Evolutionary conservation across 2,329 filamentous ascomycete genomes (phyloP), one percentile per base, ranked within the genome.

Genomic region (Verticillium zaregamsianum): DNA sequence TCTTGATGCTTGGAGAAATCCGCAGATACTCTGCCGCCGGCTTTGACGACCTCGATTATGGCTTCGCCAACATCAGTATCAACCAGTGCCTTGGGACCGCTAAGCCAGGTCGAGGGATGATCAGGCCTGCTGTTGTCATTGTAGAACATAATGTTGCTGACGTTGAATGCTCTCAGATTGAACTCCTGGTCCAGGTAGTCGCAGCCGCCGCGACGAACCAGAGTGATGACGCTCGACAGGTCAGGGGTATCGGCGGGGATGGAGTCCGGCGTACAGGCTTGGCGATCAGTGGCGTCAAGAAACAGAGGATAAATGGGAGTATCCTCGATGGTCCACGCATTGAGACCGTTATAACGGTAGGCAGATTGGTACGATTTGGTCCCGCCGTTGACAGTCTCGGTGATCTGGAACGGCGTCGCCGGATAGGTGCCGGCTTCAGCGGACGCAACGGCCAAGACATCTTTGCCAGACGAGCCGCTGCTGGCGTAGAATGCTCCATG

Each of bases 61-160:
- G 66, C 65, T 32, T 58, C 61, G 0, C 66, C 66, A 28, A 65
- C 59, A n/a, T 14, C 31, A 5, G 23, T 5, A 28, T 37, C 25
- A 14, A 58, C 40, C 6, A 58, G 23, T 15, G 35, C 56, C 35
- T 45, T 40, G 20, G 14, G 12, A 12, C 56, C 40, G n/a, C 9
- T 28, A 66, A 20, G 14, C 58, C 58, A 59, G 33, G 25, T 33
- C 62, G 6, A 70, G 65, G 3, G 77, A 73, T 14, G 72, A 74
- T 8, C 66, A 63, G 39, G 58, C 6, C 31, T 7, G n/a, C 49
- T 45, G 11, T 71, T 72, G 63, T 83, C 85, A 76, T 88, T 88
- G 72, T 88, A 89, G 67, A 86, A 76, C 65, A 89, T 72, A 60
- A 89, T 73, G 64, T 87, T 86, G 67, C 82, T 80, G 58, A 84